Evolutionary conservation across 2,329 filamentous ascomycete species (phyloP).

Genomic region (Epichloe aotearoae): DNA sequence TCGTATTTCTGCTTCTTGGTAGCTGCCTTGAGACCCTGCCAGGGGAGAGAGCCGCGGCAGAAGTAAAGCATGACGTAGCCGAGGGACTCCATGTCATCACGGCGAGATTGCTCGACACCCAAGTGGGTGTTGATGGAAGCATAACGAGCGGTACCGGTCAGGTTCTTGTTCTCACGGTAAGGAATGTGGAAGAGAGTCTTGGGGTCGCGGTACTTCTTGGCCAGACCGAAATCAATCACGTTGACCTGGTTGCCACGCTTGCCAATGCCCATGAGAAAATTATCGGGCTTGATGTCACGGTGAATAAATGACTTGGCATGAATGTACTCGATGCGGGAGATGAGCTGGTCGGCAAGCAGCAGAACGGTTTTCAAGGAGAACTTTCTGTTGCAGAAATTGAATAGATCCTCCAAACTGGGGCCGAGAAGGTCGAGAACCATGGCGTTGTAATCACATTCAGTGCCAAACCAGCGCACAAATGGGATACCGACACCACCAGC

Average conservation of each 20-base stretch:
- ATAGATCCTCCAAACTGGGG: constrained; percentile 89
- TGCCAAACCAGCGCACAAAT: constrained; percentile 98
- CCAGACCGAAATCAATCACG: constrained; percentile 96
- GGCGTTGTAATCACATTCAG: constrained; percentile 98
- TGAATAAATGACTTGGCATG: constrained; percentile 99
- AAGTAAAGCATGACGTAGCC: constrained; percentile 99
- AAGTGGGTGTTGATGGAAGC: constrained; percentile 98
- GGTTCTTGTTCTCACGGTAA: constrained; percentile 99
- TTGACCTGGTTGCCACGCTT: constrained; percentile 99
- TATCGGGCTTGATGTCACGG: constrained; percentile 99
- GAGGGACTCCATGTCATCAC: constrained; percentile 98
- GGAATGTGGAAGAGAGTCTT: constrained; percentile 99
- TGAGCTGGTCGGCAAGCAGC: constrained; percentile 91
- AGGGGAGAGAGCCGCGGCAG: constrained; percentile 93
- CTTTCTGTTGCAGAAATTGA: constrained; percentile 99
- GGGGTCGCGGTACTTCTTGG: constrained; percentile 98
- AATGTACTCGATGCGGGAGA: constrained; percentile 98
- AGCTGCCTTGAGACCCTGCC: constrained; percentile 96
- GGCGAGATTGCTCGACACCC: constrained; percentile 96
- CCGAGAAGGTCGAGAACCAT: constrained; percentile 98
- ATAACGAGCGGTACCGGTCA: constrained; percentile 96
- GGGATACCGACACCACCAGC: constrained; percentile 96
- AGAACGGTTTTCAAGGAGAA: constrained; percentile 98
- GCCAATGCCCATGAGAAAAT: constrained; percentile 98
- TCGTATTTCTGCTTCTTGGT: constrained; percentile 99